Percentiles rank a stretch among this genome's conserved stretches.
Conservation (phyloP, 2,329 filamentous ascomycete species). For the Aureobasidium sp. region DNA sequence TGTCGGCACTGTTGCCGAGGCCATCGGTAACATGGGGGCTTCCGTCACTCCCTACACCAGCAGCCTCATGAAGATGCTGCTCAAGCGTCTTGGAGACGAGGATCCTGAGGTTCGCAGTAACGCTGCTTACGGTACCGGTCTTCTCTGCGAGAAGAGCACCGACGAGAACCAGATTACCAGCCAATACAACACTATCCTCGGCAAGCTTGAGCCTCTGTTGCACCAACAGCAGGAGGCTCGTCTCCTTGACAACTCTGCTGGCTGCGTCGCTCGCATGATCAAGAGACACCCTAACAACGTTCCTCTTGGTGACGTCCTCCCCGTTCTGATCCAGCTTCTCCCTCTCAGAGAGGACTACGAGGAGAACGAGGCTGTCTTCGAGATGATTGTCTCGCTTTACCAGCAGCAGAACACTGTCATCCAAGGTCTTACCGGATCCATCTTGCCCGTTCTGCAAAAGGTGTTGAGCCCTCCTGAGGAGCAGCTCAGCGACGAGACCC, state of each 20-base stretch:
- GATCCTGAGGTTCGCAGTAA: constrained; percentile 92
- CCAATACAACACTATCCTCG: constrained; percentile 68
- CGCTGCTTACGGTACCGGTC: constrained; percentile 82
- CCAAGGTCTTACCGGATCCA: constrained; percentile 59
- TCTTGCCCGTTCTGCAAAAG: constrained; percentile 65
- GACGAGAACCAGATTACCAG: constrained; percentile 67
- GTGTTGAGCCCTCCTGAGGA: constrained; percentile 66
- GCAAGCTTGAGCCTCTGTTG: constrained; percentile 79
- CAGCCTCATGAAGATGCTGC: constrained; percentile 67
- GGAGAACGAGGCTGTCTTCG: constrained; percentile 90
- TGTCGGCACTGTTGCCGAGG: constrained; percentile 87
- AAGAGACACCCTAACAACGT: constrained; percentile 76
- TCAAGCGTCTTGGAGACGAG: constrained; percentile 82
- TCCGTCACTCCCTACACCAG: constrained; percentile 76
- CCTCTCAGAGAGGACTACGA: constrained; percentile 91
- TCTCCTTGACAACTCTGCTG: constrained; percentile 86
- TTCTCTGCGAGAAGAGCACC: constrained; percentile 74
- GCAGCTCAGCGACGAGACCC: constrained; percentile 66
- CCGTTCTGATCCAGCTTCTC: constrained; percentile 67
- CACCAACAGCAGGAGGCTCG: constrained; percentile 65
- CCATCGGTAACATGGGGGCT: constrained; percentile 73
- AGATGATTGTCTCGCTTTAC: constrained; percentile 83
- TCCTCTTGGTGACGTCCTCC: constrained; percentile 74
- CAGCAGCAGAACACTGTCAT: constrained; percentile 62
- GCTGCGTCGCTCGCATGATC: constrained; percentile 89